A percentile compares a stretch with the other conserved stretches of the same genome.
phyloP scores from a whole-genome alignment of 2,329 filamentous ascomycete genomes.

The Apiospora pterosperma region DNA sequence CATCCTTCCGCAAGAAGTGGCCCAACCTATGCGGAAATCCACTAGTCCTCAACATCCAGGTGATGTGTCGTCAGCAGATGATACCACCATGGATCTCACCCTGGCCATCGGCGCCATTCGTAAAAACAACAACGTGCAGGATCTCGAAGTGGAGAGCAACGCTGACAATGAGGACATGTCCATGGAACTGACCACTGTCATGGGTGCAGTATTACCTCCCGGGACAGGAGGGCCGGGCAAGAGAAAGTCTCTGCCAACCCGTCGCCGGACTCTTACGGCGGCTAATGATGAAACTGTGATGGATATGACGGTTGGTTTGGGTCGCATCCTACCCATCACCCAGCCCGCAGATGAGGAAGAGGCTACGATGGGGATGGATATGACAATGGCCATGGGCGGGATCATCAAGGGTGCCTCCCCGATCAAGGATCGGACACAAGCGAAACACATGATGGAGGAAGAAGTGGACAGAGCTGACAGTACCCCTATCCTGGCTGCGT shows the following conservation, averaged over 20 bases:
- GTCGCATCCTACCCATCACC: constrained; percentile 46
- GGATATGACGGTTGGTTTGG: constrained; percentile 62
- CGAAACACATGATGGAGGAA: constrained; percentile 56
- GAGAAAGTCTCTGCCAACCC: constrained; percentile 19
- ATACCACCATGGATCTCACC: constrained; percentile 84
- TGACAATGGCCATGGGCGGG: constrained; percentile 60
- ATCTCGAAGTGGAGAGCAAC: constrained; percentile 20
- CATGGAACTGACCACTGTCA: constrained; percentile 71
- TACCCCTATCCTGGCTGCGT: constrained; percentile 34
- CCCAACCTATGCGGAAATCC: constrained; percentile 20
- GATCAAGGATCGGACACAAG: constrained; percentile 40
- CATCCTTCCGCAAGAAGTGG: constrained; percentile 56
- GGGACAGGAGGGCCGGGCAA: constrained; percentile 25
- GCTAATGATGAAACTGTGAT: constrained; percentile 52
- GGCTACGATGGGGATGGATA: constrained; percentile 61
- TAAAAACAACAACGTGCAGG: constrained; percentile 23
- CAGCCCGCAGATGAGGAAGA: constrained; percentile 30
- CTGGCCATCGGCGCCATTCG: constrained; percentile 71
- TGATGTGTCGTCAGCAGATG: constrained; percentile 43
- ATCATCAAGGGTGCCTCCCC: constrained; percentile 48
- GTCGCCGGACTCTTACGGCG: constrained; percentile 20
- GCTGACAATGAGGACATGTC: constrained; percentile 66
- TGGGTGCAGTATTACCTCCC: constrained; percentile 50
- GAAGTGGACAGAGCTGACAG: constrained; percentile 50
- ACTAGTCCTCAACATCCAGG: constrained; percentile 22